phyloP scores from a whole-genome alignment of 768 basidiomycete genomes.

The Tremella fuciformis region DNA sequence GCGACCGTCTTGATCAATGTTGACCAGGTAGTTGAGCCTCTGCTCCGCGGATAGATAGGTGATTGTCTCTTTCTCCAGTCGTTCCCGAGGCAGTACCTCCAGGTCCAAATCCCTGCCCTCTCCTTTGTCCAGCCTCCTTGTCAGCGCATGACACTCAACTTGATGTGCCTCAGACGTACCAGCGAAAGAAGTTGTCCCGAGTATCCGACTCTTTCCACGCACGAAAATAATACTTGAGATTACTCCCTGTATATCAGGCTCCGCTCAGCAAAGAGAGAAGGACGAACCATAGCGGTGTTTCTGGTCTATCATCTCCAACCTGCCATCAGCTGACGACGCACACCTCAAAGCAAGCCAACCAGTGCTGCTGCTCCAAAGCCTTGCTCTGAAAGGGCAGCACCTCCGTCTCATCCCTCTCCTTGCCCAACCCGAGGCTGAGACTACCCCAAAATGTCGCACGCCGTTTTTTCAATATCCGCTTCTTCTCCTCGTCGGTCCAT shows the following conservation, averaged over 20 bases:
- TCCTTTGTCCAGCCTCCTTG: conserved; percentile 62
- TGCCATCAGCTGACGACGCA: background rate
- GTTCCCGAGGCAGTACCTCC: conserved; percentile 62
- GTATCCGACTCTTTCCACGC: conserved; percentile 64
- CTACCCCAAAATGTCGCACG: conserved; percentile 35
- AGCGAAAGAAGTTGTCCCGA: conserved; percentile 63
- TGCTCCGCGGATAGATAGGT: conserved; percentile 64
- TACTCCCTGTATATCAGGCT: conserved; percentile 28
- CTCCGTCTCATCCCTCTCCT: conserved; percentile 31
- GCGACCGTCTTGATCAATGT: conserved; percentile 58
- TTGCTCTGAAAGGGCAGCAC: conserved; percentile 36
- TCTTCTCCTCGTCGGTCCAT: conserved; percentile 5
- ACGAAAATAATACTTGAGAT: conserved; percentile 57
- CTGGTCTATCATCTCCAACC: conserved; percentile 49
- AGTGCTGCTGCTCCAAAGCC: conserved; percentile 46
- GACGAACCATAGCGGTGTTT: conserved; percentile 43
- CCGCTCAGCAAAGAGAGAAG: background rate
- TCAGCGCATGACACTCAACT: background rate
- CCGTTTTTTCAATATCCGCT: conserved; percentile 14
- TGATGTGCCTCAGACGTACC: conserved; percentile 20
- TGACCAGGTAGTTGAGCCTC: conserved; percentile 65
- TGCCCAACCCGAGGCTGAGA: conserved; percentile 26
- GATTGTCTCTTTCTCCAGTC: conserved; percentile 62
- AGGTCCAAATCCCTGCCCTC: conserved; percentile 61
- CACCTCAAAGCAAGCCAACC: conserved; percentile 19